Evolutionary conservation across 2,329 filamentous ascomycete genomes (phyloP).

Genomic region (Neopestalotiopsis rosae): DNA sequence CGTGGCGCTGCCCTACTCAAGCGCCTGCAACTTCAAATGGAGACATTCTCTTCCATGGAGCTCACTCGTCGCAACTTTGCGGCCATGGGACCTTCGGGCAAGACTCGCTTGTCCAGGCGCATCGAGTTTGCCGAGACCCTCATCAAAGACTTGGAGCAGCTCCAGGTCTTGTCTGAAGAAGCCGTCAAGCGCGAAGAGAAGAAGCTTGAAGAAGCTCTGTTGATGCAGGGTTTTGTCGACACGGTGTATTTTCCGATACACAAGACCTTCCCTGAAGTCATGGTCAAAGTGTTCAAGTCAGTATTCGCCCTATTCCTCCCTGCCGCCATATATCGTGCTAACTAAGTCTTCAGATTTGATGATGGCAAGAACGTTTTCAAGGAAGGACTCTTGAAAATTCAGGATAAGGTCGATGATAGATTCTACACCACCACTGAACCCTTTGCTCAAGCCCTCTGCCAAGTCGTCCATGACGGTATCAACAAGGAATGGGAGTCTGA

Average conservation of each 20-base stretch:
- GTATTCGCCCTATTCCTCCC: conserved; percentile 44
- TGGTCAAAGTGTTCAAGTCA: conserved; percentile 83
- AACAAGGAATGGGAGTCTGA: conserved; percentile 43
- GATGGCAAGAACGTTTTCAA: conserved; percentile 59
- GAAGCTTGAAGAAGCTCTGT: conserved; percentile 78
- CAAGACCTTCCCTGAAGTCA: conserved; percentile 75
- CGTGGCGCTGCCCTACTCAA: conserved; percentile 91
- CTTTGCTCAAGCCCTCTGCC: conserved; percentile 63
- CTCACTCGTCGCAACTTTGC: conserved; percentile 93
- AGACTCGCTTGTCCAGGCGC: conserved; percentile 76
- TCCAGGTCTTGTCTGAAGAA: conserved; percentile 72
- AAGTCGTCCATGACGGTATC: conserved; percentile 59
- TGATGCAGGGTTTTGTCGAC: conserved; percentile 82
- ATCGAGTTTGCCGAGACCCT: conserved; percentile 87
- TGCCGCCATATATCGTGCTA: conserved; percentile 35
- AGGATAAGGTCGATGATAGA: conserved; percentile 57
- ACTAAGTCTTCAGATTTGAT: conserved; percentile 60
- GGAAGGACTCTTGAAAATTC: conserved; percentile 54
- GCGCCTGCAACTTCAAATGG: conserved; percentile 90
- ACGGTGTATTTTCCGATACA: conserved; percentile 90
- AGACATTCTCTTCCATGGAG: conserved; percentile 97
- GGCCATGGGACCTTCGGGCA: conserved; percentile 88
- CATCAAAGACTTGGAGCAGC: conserved; percentile 76
- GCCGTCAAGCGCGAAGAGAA: conserved; percentile 77
- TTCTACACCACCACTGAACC: conserved; percentile 63